phyloP scores from a whole-genome alignment of 2,329 filamentous ascomycete genomes.

The Fusarium sp. region DNA sequence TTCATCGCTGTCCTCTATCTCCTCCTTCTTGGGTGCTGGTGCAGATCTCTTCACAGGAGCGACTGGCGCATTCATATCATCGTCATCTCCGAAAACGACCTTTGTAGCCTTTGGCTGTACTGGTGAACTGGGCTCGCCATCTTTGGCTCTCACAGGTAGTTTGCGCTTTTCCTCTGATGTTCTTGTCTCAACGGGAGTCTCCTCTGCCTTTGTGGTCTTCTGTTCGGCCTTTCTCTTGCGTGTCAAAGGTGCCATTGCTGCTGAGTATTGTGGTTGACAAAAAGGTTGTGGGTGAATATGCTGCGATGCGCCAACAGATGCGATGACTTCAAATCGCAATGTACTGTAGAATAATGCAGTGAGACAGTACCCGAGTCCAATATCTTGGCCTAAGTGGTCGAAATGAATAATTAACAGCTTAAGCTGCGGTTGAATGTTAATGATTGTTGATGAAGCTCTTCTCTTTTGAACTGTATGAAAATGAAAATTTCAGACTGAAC shows the following conservation, averaged over 20 bases:
- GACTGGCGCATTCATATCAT: slow-evolving; percentile 38
- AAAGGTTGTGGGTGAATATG: background rate
- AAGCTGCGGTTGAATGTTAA: slow-evolving; percentile 13
- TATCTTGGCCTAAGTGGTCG: background rate
- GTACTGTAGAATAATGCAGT: background rate
- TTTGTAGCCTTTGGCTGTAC: slow-evolving; percentile 44
- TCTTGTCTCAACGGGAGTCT: slow-evolving; percentile 14
- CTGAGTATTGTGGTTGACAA: slow-evolving; percentile 21
- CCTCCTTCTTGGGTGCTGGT: slow-evolving; percentile 31
- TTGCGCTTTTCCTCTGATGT: slow-evolving; percentile 44
- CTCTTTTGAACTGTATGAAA: slow-evolving; percentile 27
- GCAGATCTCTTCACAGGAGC: slow-evolving; percentile 27
- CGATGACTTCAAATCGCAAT: background rate
- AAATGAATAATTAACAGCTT: background rate
- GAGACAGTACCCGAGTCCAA: background rate
- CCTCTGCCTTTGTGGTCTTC: slow-evolving; percentile 18
- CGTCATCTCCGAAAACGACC: slow-evolving; percentile 53
- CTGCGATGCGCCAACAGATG: background rate
- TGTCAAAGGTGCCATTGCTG: slow-evolving; percentile 44
- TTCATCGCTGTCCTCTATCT: slow-evolving; percentile 51
- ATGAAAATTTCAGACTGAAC: slow-evolving; percentile 34
- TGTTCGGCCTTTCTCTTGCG: slow-evolving; percentile 49
- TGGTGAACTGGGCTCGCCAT: slow-evolving; percentile 36
- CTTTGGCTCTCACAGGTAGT: slow-evolving; percentile 52
- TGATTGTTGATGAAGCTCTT: slow-evolving; percentile 29